Percentiles rank a stretch among this genome's conserved stretches.
Evolutionary conservation across 805 yeast species (phyloP).

Genomic region (Tetrapisispora taiwanensis): DNA sequence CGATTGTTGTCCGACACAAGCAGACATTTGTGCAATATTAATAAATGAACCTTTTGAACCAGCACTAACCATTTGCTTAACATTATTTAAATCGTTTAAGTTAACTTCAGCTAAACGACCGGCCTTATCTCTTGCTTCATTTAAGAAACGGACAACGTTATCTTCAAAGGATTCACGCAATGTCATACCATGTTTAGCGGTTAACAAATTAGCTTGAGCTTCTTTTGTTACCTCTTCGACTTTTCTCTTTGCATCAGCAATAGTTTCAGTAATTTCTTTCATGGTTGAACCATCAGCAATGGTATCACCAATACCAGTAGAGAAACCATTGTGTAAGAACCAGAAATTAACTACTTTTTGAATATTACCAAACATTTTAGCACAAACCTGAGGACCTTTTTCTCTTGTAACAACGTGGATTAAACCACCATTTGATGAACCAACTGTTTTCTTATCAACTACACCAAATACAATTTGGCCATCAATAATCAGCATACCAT

Average conservation of each 20-base stretch:
- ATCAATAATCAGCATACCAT: constrained; percentile 89
- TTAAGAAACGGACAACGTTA: constrained; percentile 86
- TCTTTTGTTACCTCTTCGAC: constrained; percentile 89
- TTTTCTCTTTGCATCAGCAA: constrained; percentile 83
- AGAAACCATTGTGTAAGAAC: constrained; percentile 93
- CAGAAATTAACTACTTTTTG: constrained; percentile 95
- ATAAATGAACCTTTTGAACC: constrained; percentile 99
- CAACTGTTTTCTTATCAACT: constrained; percentile 95
- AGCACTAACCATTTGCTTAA: constrained; percentile 97
- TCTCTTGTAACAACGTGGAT: constrained; percentile 97
- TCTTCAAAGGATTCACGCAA: constrained; percentile 96
- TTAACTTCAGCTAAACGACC: constrained; percentile 98
- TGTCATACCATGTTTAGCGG: constrained; percentile 99
- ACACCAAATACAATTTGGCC: constrained; percentile 98
- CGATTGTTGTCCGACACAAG: constrained; percentile 99
- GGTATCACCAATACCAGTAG: constrained; percentile 99
- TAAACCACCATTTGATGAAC: constrained; percentile 96
- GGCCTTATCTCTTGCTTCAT: constrained; percentile 98
- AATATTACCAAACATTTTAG: constrained; percentile 79
- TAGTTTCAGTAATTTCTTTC: constrained; percentile 87
- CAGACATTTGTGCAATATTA: constrained; percentile 98
- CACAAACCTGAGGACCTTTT: constrained; percentile 86
- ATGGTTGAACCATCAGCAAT: constrained; percentile 96
- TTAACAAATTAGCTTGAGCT: constrained; percentile 79
- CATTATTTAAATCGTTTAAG: constrained; percentile 87